A percentile compares a stretch with the other conserved stretches of the same genome.
Conservation (phyloP, 768 basidiomycete species). For the Pleurotus sapidus region DNA sequence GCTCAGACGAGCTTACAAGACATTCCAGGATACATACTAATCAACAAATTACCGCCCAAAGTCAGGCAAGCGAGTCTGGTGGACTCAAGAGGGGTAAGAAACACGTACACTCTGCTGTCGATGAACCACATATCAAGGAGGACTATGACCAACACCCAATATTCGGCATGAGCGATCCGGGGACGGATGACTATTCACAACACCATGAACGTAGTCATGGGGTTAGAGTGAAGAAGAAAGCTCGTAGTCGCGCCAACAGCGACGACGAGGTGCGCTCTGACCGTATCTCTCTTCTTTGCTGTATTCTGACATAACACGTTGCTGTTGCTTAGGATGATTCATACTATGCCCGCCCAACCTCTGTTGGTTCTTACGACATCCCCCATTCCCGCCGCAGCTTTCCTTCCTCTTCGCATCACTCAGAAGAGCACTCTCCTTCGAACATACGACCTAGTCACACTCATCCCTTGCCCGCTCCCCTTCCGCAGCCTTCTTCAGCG, state of each 20-base stretch:
- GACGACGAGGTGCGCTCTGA: slow-evolving; percentile 72
- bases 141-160: slow-evolving; percentile 8
- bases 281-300: slow-evolving; percentile 5
- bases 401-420: slow-evolving; percentile 14
- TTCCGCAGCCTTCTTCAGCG: slow-evolving; percentile 36
- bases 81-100: slow-evolving; percentile 7
- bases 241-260: slow-evolving; percentile 72
- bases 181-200: slow-evolving; percentile 6
- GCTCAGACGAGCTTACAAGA: slow-evolving; percentile 97
- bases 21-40: slow-evolving; percentile 92
- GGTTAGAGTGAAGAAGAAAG: slow-evolving; percentile 68
- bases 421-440: slow-evolving; percentile 4
- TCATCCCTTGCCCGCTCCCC: slow-evolving; percentile 16
- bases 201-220: slow-evolving; percentile 3
- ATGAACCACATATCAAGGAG: slow-evolving; percentile 5
- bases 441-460: slow-evolving; percentile 20
- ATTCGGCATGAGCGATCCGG: slow-evolving; percentile 6
- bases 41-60: slow-evolving; percentile 33
- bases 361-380: slow-evolving; percentile 41
- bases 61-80: slow-evolving; percentile 17
- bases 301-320: not conserved
- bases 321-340: slow-evolving; percentile 41
- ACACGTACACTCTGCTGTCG: slow-evolving; percentile 12
- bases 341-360: slow-evolving; percentile 53
- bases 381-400: slow-evolving; percentile 33